Base-by-base conservation (phyloP, 768 basidiomycete genomes). In the Holtermanniella nyarrowii region DNA sequence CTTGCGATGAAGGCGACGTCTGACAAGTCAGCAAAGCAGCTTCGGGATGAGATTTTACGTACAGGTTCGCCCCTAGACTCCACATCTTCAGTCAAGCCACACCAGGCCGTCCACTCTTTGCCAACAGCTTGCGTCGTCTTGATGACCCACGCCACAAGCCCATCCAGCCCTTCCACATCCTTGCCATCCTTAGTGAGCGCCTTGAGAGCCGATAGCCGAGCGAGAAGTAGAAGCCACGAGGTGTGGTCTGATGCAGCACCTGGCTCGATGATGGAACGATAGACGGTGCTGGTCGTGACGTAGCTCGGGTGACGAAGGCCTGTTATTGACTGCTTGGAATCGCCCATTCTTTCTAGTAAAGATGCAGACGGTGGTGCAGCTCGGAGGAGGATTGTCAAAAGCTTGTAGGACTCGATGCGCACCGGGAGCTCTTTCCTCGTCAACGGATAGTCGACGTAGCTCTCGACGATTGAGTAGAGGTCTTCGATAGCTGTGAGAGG, bases 141-240 rank as follows among this genome's bases (percentile, higher is more conserved):
- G 14, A 67, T 44, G n/a, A 66, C 41, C 65, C 67, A 65, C 14
- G 60, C 58, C 5, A 71, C 60, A n/a, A 71, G 20, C 1, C 65
- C 65, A 2, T 51, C 49, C 13, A 60, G 39, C 1, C 57, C 53
- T 13, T 58, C 57, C 5, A 62, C 61, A 18, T 57, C 48, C 1
- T 44, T 47, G 2, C 65, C 65, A 41, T 57, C 55, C 44, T 58
- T 60, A 3, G 63, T 66, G 72, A 96, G 76, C 14, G 85, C 77
- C 70, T 86, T 88, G 81, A 85, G 90, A 69, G 93, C 87, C 56
- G 78, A 79, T 43, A 95, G 89, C 75, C 97, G 89, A 49, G 90
- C 87, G 75, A 95, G 90, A 7, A 37, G 31, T 7, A 37, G 31
- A 7, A 37, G 16, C n/a, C n/a, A n/a, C 10, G 31, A 37, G 31